Evolutionary conservation across 2,329 filamentous ascomycete species (phyloP).

Genomic region (Fusarium gaditjirri): DNA sequence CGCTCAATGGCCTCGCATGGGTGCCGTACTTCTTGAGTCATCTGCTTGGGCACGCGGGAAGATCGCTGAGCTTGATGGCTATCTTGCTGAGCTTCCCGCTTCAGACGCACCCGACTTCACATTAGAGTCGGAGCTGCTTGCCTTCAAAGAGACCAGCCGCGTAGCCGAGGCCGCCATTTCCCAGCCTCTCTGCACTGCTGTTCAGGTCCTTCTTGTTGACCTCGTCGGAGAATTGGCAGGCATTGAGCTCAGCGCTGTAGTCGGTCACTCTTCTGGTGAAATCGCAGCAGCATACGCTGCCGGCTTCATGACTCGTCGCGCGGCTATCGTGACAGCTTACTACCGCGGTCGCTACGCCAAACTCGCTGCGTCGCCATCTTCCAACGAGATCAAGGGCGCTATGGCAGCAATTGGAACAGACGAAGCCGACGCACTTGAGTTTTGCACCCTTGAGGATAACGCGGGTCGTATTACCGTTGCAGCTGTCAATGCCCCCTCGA

Average conservation of each 20-base stretch:
- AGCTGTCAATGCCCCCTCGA: neutral
- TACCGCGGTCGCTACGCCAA: slow-evolving; percentile 9
- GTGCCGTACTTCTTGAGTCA: neutral
- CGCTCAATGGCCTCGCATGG: slow-evolving; percentile 14
- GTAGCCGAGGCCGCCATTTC: neutral
- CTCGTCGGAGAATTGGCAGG: neutral
- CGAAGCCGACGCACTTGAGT: neutral
- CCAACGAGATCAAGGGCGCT: neutral
- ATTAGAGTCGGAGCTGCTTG: neutral
- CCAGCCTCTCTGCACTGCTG: slow-evolving; percentile 6
- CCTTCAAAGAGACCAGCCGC: neutral
- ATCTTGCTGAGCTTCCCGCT: neutral
- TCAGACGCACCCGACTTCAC: neutral
- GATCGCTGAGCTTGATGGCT: neutral
- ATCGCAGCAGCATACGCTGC: slow-evolving; percentile 6
- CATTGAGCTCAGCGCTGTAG: slow-evolving; percentile 50
- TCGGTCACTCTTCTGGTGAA: slow-evolving; percentile 56
- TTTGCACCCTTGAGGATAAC: neutral
- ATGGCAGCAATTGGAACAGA: slow-evolving; percentile 4
- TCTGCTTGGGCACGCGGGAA: neutral
- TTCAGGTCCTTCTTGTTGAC: neutral
- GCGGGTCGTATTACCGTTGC: neutral
- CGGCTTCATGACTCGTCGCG: neutral
- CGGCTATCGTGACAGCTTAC: slow-evolving; percentile 47
- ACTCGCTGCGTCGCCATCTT: neutral